phyloP scores from a whole-genome alignment of 2,329 filamentous ascomycete genomes.

The Fusarium chlamydosporum region DNA sequence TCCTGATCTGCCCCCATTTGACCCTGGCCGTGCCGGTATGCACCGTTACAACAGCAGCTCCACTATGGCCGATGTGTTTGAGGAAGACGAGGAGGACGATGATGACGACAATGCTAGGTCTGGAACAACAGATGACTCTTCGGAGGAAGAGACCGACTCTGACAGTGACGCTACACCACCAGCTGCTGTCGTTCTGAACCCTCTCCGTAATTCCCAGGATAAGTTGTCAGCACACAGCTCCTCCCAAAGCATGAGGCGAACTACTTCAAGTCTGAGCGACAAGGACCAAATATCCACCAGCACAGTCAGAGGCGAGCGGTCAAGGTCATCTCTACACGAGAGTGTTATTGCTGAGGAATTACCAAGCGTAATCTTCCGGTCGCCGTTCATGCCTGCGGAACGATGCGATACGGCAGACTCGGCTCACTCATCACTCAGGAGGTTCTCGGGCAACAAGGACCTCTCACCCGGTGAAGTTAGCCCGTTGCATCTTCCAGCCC shows the following conservation, averaged over 20 bases:
- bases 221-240: constrained; percentile 45
- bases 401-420: constrained; percentile 58
- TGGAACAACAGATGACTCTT: constrained; percentile 52
- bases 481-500: constrained; percentile 61
- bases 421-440: constrained; percentile 62
- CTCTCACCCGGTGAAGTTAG: constrained; percentile 66
- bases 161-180: constrained; percentile 57
- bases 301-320: constrained; percentile 63
- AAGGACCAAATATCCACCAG: constrained; percentile 49
- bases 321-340: constrained; percentile 66
- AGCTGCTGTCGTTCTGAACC: constrained; percentile 44
- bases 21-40: constrained; percentile 69
- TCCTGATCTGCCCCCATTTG: constrained; percentile 83
- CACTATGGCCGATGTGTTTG: constrained; percentile 88
- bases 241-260: constrained; percentile 56
- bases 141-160: constrained; percentile 66
- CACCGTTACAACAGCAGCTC: constrained; percentile 75
- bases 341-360: constrained; percentile 66
- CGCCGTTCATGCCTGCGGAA: constrained; percentile 55
- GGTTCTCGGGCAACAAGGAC: constrained; percentile 60
- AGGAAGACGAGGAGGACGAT: constrained; percentile 81
- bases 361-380: constrained; percentile 57
- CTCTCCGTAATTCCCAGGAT: constrained; percentile 46
- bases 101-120: constrained; percentile 64
- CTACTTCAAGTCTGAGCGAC: constrained; percentile 63